Percentiles rank a stretch among this genome's conserved stretches.
phyloP scores from a whole-genome alignment of 1,284 basidiomycete genomes.

The Afroboletus lepidellus region DNA sequence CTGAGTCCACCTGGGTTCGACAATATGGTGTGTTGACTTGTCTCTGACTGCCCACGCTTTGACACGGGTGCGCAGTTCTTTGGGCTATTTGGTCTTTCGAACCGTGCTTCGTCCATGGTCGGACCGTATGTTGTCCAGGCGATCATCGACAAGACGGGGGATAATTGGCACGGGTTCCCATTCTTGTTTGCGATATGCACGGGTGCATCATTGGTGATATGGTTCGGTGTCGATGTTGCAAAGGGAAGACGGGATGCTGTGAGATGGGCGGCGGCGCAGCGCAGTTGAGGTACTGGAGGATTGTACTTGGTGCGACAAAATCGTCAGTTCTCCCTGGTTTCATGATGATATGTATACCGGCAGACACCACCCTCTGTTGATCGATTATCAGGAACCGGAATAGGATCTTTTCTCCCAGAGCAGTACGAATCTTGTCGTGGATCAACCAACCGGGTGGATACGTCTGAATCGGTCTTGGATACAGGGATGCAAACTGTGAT shows the following conservation, averaged over 20 bases:
- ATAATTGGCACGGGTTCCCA: conserved; percentile 79
- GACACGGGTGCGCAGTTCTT: conserved; percentile 56
- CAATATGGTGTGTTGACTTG: conserved; percentile 56
- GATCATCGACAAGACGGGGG: conserved; percentile 68
- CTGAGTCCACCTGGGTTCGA: conserved; percentile 80
- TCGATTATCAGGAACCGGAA: too few species aligned
- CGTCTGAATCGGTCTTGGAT: too few species aligned
- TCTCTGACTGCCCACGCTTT: neutral
- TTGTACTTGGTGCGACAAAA: too few species aligned
- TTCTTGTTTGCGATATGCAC: conserved; percentile 76
- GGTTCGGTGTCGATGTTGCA: conserved; percentile 18
- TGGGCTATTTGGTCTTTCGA: conserved; percentile 79
- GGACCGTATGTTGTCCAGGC: conserved; percentile 79
- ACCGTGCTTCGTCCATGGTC: conserved; percentile 79
- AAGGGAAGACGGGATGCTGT: conserved; percentile 51
- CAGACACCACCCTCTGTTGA: too few species aligned
- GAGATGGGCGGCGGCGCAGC: conserved; percentile 50
- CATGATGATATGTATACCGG: too few species aligned
- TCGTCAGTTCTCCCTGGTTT: too few species aligned
- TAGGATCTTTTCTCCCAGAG: too few species aligned
- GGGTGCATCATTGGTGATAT: conserved; percentile 49
- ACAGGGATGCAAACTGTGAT: too few species aligned
- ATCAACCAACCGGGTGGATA: too few species aligned
- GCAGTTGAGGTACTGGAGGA: conserved; percentile 4
- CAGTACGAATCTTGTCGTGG: too few species aligned